Percentiles rank a stretch among this genome's conserved stretches.
Conservation (phyloP, 192 early-diverging fungal species). For the Obelidium mucronatum region DNA sequence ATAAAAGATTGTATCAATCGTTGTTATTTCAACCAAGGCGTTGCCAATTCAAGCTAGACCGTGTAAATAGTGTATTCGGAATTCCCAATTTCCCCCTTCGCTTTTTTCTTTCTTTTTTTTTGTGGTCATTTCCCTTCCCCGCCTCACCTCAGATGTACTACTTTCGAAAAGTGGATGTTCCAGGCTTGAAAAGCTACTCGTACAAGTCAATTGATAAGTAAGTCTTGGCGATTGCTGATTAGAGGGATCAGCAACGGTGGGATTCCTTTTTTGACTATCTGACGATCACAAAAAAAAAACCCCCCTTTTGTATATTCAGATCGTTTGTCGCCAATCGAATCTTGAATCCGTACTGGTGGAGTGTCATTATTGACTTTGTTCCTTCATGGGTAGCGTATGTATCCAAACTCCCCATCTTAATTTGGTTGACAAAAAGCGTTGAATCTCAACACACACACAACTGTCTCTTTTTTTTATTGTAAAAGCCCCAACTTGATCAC, state of each 20-base stretch:
- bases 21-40: no score
- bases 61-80: no score
- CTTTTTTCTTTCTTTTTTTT: no score
- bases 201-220: constrained; percentile 90
- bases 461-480: constrained; percentile 6
- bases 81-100: no score
- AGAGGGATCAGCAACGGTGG: not conserved
- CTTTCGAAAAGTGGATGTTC: not conserved
- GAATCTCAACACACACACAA: no score
- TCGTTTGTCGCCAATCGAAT: constrained; percentile 33
- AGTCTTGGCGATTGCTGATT: constrained; percentile 22
- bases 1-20: no score
- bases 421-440: not conserved
- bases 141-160: no score
- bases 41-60: no score
- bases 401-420: not conserved
- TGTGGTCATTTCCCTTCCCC: no score
- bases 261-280: not conserved
- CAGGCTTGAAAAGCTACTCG: constrained; percentile 63
- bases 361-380: constrained; percentile 81
- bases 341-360: constrained; percentile 87
- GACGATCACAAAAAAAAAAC: not conserved
- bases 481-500: constrained; percentile 89
- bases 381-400: constrained; percentile 86
- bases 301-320: constrained; percentile 4